These are phyloP conservation scores for Backusella sp. DNA, from an alignment of 192 early-diverging fungal species.

Conservation along the genomic window DNA sequence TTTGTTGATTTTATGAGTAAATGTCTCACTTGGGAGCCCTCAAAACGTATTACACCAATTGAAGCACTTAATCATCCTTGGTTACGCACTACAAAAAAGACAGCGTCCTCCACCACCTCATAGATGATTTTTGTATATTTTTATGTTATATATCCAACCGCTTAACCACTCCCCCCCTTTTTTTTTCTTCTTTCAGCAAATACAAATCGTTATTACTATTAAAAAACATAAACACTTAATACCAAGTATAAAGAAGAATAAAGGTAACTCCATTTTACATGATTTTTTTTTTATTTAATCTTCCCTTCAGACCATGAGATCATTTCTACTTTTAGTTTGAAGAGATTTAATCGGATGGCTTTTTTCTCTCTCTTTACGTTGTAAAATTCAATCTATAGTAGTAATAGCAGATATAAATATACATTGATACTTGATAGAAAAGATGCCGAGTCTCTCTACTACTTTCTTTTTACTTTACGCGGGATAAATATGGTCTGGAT, in stretches of 20 bases:
- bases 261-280: neutral
- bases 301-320: no score
- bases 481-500: no score
- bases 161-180: no score
- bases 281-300: neutral
- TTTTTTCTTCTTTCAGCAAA: neutral
- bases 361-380: no score
- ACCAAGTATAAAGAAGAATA: neutral
- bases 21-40: conserved; percentile 92
- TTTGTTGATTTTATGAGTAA: conserved; percentile 88
- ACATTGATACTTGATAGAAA: no score
- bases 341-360: no score
- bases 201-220: neutral
- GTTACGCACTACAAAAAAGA: conserved; percentile 43
- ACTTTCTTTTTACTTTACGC: no score
- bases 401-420: no score
- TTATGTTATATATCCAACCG: neutral
- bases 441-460: no score
- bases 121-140: conserved; percentile 9
- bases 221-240: neutral
- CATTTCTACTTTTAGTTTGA: no score
- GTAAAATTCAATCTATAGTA: no score
- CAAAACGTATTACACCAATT: conserved; percentile 79
- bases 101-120: neutral
- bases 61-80: conserved; percentile 87